Evolutionary conservation across 148 eudicot species (phyloP).

Genomic region (Rhododendron griersonianum): DNA sequence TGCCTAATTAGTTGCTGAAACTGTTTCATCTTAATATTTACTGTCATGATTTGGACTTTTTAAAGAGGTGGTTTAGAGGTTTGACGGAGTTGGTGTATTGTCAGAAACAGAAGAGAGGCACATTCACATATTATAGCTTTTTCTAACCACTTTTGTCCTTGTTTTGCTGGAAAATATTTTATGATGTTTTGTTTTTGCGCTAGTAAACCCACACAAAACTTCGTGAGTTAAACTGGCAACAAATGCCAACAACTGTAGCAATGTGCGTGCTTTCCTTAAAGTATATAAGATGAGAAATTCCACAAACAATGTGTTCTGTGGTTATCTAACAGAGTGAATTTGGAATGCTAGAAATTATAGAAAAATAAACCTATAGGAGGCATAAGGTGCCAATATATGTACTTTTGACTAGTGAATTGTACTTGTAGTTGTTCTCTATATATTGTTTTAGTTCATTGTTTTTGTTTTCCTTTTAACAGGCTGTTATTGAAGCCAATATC

Average conservation of each 20-base stretch:
- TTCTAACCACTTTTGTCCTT: background rate
- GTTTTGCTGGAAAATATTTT: background rate
- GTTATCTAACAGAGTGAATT: background rate
- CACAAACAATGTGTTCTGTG: background rate
- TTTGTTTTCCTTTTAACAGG: background rate
- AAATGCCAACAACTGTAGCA: background rate
- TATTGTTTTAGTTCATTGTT: background rate
- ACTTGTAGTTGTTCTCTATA: background rate
- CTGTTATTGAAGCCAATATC: constrained; percentile 1
- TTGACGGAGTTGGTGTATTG: background rate
- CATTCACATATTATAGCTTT: background rate
- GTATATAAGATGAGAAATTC: background rate
- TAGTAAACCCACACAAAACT: background rate
- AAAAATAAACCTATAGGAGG: background rate
- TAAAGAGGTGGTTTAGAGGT: background rate
- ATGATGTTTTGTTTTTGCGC: background rate
- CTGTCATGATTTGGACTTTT: background rate
- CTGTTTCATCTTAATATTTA: background rate
- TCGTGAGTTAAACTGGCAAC: background rate
- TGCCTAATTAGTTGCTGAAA: background rate
- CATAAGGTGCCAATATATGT: background rate
- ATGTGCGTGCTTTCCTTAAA: background rate
- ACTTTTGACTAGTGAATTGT: background rate
- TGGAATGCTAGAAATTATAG: background rate
- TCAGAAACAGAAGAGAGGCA: background rate